These are phyloP conservation scores for Exobasidium cylindrosporum DNA, from an alignment of 1,284 basidiomycete genomes.

Conservation along the genomic window DNA sequence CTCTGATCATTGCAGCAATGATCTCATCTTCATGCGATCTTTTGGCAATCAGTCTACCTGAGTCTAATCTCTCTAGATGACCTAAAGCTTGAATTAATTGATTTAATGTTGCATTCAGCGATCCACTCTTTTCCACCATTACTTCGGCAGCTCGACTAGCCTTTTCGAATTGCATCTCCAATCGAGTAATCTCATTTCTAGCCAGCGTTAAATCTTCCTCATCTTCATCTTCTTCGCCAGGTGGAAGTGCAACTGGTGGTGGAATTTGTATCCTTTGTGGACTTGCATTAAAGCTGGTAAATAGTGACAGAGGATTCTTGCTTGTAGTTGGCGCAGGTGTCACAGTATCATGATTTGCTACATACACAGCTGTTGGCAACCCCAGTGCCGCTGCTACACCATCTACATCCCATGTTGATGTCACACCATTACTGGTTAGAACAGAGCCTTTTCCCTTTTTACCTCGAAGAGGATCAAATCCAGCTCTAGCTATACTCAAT, in stretches of 20 bases:
- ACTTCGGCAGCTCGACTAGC: constrained; percentile 5
- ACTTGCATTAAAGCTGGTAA: constrained; percentile 3
- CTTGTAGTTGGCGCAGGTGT: not conserved
- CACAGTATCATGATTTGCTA: not conserved
- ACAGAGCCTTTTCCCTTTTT: not conserved
- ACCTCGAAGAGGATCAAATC: constrained; percentile 1
- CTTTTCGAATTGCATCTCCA: constrained; percentile 13
- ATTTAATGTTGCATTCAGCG: constrained; percentile 1
- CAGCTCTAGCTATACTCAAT: constrained; percentile 1
- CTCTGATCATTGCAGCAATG: not conserved
- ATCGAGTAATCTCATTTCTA: constrained; percentile 13
- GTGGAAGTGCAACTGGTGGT: not conserved
- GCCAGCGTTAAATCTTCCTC: constrained; percentile 12
- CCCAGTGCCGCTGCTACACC: constrained; percentile 14
- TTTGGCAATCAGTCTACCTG: not conserved
- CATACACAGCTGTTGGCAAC: not conserved
- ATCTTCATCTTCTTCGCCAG: constrained; percentile 13
- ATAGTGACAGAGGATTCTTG: not conserved
- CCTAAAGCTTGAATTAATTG: not conserved
- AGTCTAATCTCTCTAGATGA: not conserved
- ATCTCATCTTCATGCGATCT: not conserved
- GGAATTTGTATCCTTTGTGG: not conserved
- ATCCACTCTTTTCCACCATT: not conserved
- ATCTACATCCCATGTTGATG: constrained; percentile 10
- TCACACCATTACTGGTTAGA: not conserved